phyloP scores from a whole-genome alignment of 306 rosid species.

The Oemleria cerasiformis region DNA sequence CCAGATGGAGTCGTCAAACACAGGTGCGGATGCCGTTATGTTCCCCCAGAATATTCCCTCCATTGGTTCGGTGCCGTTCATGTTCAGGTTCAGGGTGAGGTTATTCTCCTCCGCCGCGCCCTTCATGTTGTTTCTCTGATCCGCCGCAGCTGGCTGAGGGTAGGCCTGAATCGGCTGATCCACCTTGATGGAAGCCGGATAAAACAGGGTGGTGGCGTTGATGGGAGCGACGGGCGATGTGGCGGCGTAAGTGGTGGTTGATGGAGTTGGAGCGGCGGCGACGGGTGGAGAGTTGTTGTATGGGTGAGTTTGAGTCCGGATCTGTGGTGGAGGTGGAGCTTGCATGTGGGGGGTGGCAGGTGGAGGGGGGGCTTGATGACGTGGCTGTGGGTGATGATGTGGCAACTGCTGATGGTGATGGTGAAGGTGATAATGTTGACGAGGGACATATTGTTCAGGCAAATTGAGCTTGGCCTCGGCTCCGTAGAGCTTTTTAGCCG shows the following conservation, averaged over 20 bases:
- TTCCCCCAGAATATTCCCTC: constrained; percentile 37
- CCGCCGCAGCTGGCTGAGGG: background rate
- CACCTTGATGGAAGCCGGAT: background rate
- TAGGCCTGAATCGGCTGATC: background rate
- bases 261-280: too few relatives aligned
- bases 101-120: background rate
- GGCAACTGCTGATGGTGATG: background rate
- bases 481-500: constrained; percentile 75
- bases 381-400: too few relatives aligned
- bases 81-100: too few relatives aligned
- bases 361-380: background rate
- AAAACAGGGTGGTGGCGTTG: too few relatives aligned
- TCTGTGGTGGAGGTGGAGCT: background rate
- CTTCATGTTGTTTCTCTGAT: background rate
- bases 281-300: too few relatives aligned
- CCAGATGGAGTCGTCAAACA: constrained; percentile 66
- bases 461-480: constrained; percentile 77
- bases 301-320: background rate
- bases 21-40: constrained; percentile 30
- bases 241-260: too few relatives aligned
- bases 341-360: background rate
- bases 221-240: too few relatives aligned
- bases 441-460: constrained; percentile 25
- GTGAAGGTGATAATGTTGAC: background rate
- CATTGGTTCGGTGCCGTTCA: constrained; percentile 6